Evolutionary conservation across 192 early-diverging fungal species (phyloP).

Genomic region (Coemansia sp.): DNA sequence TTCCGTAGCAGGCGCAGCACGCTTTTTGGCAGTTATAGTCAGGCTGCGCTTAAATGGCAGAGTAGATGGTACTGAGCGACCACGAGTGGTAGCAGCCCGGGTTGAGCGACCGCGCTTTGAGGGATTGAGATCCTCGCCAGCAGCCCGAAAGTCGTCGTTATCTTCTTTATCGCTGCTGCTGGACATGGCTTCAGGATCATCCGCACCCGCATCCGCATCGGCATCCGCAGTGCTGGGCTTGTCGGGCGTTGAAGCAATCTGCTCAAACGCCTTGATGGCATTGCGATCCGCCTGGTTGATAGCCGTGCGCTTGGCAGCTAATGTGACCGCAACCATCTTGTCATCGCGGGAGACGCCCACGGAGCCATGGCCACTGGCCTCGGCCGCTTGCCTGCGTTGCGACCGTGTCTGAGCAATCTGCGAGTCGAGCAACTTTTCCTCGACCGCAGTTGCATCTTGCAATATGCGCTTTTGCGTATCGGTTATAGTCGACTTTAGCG

Average conservation of each 20-base stretch:
- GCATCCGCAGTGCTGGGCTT: not conserved
- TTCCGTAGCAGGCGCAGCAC: not conserved
- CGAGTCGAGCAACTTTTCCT: slow-evolving; percentile 8
- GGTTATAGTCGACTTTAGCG: slow-evolving; percentile 28
- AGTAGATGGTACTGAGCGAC: no score
- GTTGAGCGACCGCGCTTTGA: not conserved
- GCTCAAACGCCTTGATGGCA: slow-evolving; percentile 27
- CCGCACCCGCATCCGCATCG: not conserved
- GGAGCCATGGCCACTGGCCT: slow-evolving; percentile 14
- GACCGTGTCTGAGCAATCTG: slow-evolving; percentile 16
- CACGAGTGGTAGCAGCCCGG: no score
- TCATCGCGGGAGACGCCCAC: not conserved
- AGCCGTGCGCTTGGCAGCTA: slow-evolving; percentile 11
- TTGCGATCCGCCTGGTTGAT: slow-evolving; percentile 25
- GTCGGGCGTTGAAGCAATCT: slow-evolving; percentile 1
- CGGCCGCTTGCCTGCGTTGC: slow-evolving; percentile 18
- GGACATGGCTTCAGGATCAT: not conserved
- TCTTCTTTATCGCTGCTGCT: not conserved
- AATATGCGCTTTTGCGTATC: slow-evolving; percentile 36
- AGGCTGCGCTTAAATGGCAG: not conserved
- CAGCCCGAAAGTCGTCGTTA: slow-evolving; percentile 1
- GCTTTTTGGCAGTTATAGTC: not conserved
- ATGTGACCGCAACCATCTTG: slow-evolving; percentile 15
- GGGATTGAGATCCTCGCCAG: slow-evolving; percentile 2
- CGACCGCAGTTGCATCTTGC: not conserved